A percentile compares a stretch with the other conserved stretches of the same genome.
phyloP scores from a whole-genome alignment of 495 filamentous ascomycete genomes.

The Haplographium delicatum region DNA sequence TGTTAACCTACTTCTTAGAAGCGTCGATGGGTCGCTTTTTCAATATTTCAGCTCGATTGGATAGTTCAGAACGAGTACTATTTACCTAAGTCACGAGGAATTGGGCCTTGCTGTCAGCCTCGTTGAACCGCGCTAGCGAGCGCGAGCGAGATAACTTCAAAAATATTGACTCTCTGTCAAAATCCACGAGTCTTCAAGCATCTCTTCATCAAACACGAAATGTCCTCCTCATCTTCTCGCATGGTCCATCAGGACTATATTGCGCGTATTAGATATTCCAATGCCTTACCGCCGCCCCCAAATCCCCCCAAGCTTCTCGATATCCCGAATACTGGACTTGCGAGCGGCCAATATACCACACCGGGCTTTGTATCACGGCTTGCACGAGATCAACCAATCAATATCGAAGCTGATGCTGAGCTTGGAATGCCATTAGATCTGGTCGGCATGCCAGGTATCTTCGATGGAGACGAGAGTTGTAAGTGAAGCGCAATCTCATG shows the following conservation, averaged over 20 bases:
- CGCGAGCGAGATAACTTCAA: not conserved
- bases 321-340: slow-evolving; percentile 85
- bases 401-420: slow-evolving; percentile 96
- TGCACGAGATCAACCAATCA: slow-evolving; percentile 84
- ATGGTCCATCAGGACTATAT: slow-evolving; percentile 93
- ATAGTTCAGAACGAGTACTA: too few species aligned
- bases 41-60: too few species aligned
- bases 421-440: slow-evolving; percentile 96
- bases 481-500: slow-evolving; percentile 35
- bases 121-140: not conserved
- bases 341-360: slow-evolving; percentile 74
- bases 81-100: too few species aligned
- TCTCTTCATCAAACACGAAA: slow-evolving; percentile 16
- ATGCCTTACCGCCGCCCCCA: slow-evolving; percentile 87
- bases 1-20: too few species aligned
- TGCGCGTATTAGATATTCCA: slow-evolving; percentile 88
- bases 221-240: slow-evolving; percentile 46
- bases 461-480: slow-evolving; percentile 95
- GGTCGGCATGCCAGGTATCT: slow-evolving; percentile 88
- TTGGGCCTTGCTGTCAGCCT: not conserved
- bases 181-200: not conserved
- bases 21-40: too few species aligned
- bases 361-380: slow-evolving; percentile 83
- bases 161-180: slow-evolving; percentile 1
- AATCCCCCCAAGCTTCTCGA: slow-evolving; percentile 94